Conservation (phyloP, 148 eudicot genomes). For the Tetragonia tetragonoides region DNA sequence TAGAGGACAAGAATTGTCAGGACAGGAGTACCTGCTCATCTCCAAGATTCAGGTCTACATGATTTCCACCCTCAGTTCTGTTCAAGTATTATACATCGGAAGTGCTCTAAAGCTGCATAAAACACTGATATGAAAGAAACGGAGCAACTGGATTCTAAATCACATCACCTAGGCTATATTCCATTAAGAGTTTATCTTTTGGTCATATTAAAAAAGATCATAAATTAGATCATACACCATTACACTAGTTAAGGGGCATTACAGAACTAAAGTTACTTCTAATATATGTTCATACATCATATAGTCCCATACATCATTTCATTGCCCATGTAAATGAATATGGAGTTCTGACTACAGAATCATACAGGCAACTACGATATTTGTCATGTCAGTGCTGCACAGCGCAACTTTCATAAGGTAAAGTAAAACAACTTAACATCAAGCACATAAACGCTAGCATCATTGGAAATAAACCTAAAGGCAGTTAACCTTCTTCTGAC, state of each 20-base stretch:
- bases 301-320: conserved; percentile 12
- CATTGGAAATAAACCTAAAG: background rate
- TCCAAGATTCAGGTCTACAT: background rate
- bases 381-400: conserved; percentile 16
- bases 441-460: conserved; percentile 3
- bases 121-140: background rate
- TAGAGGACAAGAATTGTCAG: background rate
- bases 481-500: conserved; percentile 29
- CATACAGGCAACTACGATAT: background rate
- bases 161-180: background rate
- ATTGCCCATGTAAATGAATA: conserved; percentile 6
- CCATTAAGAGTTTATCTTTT: background rate
- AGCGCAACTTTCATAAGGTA: conserved; percentile 2
- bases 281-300: conserved; percentile 13
- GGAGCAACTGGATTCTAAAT: background rate
- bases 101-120: background rate
- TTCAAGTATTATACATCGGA: background rate
- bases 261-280: background rate
- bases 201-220: background rate
- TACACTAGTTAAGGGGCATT: conserved; percentile 5
- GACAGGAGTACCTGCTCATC: background rate
- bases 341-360: background rate
- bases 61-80: background rate
- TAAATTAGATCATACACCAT: background rate
- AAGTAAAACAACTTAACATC: background rate